A percentile compares a stretch with the other conserved stretches of the same genome.
These are phyloP conservation scores for Phytophthora meadii DNA, from an alignment of 352 stramenopile species.

Conservation along the genomic window DNA sequence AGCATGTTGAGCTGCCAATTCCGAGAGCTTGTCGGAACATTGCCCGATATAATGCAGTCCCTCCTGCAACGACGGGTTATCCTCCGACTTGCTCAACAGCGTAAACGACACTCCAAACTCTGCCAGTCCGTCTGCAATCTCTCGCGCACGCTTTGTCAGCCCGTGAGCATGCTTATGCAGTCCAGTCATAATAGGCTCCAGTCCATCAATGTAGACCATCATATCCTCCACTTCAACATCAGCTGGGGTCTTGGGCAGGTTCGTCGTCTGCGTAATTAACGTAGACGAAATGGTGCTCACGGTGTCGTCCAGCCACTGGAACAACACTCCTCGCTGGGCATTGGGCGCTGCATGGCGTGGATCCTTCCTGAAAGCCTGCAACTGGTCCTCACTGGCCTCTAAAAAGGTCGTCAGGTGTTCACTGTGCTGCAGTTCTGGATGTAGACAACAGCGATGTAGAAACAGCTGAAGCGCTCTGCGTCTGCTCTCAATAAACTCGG, in stretches of 20 bases:
- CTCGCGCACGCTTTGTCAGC: conserved; percentile 93
- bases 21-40: conserved; percentile 92
- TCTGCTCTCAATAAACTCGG: conserved; percentile 91
- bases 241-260: conserved; percentile 87
- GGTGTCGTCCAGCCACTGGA: conserved; percentile 91
- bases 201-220: conserved; percentile 94
- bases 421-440: conserved; percentile 87
- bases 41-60: conserved; percentile 93
- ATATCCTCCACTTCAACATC: conserved; percentile 97
- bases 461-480: conserved; percentile 85
- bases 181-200: conserved; percentile 96
- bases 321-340: conserved; percentile 66
- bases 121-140: conserved; percentile 96
- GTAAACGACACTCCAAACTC: conserved; percentile 97
- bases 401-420: conserved; percentile 88
- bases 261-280: conserved; percentile 52
- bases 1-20: conserved; percentile 92
- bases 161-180: conserved; percentile 94
- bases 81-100: conserved; percentile 93
- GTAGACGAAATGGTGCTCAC: conserved; percentile 86
- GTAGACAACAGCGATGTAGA: conserved; percentile 74
- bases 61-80: conserved; percentile 92
- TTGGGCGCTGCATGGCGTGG: conserved; percentile 57
- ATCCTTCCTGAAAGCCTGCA: conserved; percentile 72
- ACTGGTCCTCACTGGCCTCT: conserved; percentile 76